A percentile compares a stretch with the other conserved stretches of the same genome.
Conservation (phyloP, 192 early-diverging fungal species). For the Coemansia sp. region DNA sequence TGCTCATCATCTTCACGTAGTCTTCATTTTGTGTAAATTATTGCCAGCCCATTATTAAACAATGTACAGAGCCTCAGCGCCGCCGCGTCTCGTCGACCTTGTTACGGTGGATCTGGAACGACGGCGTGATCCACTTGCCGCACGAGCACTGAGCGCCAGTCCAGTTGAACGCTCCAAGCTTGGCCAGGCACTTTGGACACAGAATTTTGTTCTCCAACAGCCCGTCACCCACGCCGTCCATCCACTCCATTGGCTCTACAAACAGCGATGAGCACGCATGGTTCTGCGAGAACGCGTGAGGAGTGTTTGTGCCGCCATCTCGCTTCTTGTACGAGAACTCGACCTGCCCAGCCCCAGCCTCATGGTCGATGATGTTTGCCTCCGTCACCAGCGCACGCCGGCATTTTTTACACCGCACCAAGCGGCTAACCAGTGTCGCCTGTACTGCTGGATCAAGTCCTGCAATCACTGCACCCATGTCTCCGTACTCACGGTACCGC, state of each 20-base stretch:
- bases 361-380: constrained; percentile 69
- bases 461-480: constrained; percentile 58
- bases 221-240: constrained; percentile 60
- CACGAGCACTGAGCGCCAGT: constrained; percentile 74
- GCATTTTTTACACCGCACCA: constrained; percentile 62
- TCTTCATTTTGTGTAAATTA: constrained; percentile 8
- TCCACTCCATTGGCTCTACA: constrained; percentile 85
- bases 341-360: constrained; percentile 66
- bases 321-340: constrained; percentile 77
- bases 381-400: constrained; percentile 59
- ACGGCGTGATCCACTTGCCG: constrained; percentile 77
- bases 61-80: constrained; percentile 7
- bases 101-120: constrained; percentile 75
- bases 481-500: constrained; percentile 56
- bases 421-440: constrained; percentile 6
- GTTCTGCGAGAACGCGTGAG: constrained; percentile 51
- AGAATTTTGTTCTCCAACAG: constrained; percentile 66
- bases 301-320: constrained; percentile 48
- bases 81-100: constrained; percentile 64
- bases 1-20: constrained; percentile 52
- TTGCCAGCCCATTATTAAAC: background rate
- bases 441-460: constrained; percentile 53
- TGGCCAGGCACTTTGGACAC: constrained; percentile 78
- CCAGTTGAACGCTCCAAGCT: constrained; percentile 82
- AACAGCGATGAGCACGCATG: constrained; percentile 72